Evolutionary conservation across 169 alveolate genomes (phyloP), one percentile per base, ranked within the genome.

Genomic region (Plasmodium ovale): DNA sequence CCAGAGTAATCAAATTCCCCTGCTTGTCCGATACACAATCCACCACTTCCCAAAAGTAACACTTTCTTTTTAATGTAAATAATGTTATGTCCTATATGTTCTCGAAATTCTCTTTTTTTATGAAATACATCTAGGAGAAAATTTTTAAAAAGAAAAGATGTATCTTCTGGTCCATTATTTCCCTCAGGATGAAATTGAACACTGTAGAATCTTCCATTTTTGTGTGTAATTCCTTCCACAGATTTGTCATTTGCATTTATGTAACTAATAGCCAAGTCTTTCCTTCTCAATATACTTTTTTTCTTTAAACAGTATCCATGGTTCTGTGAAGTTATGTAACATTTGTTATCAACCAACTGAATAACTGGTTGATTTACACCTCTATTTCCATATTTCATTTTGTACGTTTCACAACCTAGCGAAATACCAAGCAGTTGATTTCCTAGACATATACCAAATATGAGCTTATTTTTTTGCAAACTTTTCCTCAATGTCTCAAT

Each of bases 1-100:
- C 98, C 98, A 23, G 96, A 93, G 94, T 96, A 96, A 87, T 96
- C 98, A 67, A 96, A 96, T 77, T 96, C 98, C 0, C 98, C 98
- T 1, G 98, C 98, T 72, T 96, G 98, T 19, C 98, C 98, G 35
- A 96, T 96, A 70, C 96, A 92, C 25, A 96, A 88, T 12, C 97
- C 96, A 25, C 97, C 97, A 16, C 95, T 91, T n/a, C 96, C 93
- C 29, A 93, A 72, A 42, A 93, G 91, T 53, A 93, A 85, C 19
- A 94, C 94, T 58, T 95, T 93, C 62, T 92, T 87, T 39, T 93
- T 60, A 87, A 94, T 91, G 35, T 91, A 92, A 31, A 95, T 89
- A 31, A 96, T 95, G 92, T 94, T 94, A 51, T 95, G 87, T 16
- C 94, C 94, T 14, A 93, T 64, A 51, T 77, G 31, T 77, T 77